These are phyloP conservation scores for Limonium bicolor DNA, from an alignment of 148 eudicot genomes.

Conservation along the genomic window DNA sequence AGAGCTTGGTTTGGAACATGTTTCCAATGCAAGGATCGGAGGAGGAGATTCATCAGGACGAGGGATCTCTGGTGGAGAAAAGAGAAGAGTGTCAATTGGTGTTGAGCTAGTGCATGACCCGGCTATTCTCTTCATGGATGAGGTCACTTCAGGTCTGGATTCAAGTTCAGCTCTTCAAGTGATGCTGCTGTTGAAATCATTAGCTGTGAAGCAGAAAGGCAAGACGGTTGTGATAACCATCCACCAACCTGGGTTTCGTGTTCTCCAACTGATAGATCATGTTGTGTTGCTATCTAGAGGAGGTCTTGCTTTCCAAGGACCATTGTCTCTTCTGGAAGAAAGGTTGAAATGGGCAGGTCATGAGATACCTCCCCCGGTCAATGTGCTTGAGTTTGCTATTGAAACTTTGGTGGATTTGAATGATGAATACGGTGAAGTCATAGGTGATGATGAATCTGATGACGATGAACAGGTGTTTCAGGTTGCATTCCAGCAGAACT, in stretches of 20 bases:
- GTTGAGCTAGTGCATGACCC: slow-evolving; percentile 94
- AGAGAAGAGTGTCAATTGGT: slow-evolving; percentile 75
- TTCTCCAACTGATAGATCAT: slow-evolving; percentile 60
- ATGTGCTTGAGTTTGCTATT: slow-evolving; percentile 82
- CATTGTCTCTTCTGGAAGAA: slow-evolving; percentile 45
- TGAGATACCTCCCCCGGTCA: slow-evolving; percentile 44
- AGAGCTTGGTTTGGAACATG: slow-evolving; percentile 58
- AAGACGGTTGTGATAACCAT: slow-evolving; percentile 74
- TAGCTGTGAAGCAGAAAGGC: slow-evolving; percentile 48
- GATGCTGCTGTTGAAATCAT: slow-evolving; percentile 42
- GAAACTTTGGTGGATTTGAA: slow-evolving; percentile 31
- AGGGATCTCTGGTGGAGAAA: slow-evolving; percentile 93
- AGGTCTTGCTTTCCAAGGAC: slow-evolving; percentile 49
- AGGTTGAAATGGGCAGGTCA: slow-evolving; percentile 37
- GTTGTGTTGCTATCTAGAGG: slow-evolving; percentile 61
- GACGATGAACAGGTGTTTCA: background rate
- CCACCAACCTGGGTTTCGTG: slow-evolving; percentile 85
- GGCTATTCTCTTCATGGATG: slow-evolving; percentile 56
- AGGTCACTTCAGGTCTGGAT: slow-evolving; percentile 91
- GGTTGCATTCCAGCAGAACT: slow-evolving; percentile 5
- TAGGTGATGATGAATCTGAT: background rate
- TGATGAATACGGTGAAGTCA: background rate
- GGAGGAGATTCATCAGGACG: slow-evolving; percentile 30
- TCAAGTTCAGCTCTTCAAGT: slow-evolving; percentile 80
- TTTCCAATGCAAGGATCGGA: slow-evolving; percentile 42